phyloP scores from a whole-genome alignment of 1,139 yeast species.

The Yamadazyma sp. region DNA sequence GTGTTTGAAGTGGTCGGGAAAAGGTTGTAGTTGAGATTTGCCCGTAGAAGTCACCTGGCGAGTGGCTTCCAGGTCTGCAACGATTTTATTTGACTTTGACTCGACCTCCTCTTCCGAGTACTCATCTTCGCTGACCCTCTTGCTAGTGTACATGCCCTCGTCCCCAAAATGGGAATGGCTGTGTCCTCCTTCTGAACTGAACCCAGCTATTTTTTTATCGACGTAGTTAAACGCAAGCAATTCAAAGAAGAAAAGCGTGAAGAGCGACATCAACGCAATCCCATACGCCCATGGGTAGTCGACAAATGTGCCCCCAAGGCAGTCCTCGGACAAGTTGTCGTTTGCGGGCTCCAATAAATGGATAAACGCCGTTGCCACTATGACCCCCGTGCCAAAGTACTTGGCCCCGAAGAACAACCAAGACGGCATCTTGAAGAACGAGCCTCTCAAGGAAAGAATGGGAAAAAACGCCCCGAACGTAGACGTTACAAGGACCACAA shows the following conservation, averaged over 20 bases:
- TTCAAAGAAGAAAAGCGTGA: constrained; percentile 52
- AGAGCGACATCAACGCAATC: constrained; percentile 38
- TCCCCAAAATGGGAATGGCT: constrained; percentile 56
- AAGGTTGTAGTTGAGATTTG: constrained; percentile 17
- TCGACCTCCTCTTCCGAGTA: no score
- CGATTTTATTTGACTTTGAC: constrained; percentile 8
- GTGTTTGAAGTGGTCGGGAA: constrained; percentile 49
- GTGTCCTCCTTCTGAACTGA: constrained; percentile 18
- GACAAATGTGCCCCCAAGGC: constrained; percentile 35
- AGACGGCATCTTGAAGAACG: constrained; percentile 52
- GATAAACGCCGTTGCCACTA: constrained; percentile 84
- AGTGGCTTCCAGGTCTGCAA: constrained; percentile 24
- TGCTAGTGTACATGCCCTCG: constrained; percentile 29
- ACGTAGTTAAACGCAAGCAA: constrained; percentile 53
- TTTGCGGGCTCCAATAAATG: constrained; percentile 82
- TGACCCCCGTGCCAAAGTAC: constrained; percentile 91
- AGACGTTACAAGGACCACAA: constrained; percentile 63
- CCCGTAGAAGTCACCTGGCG: constrained; percentile 14
- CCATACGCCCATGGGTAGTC: constrained; percentile 46
- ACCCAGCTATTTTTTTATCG: constrained; percentile 38
- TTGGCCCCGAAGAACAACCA: constrained; percentile 72
- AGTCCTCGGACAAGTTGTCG: constrained; percentile 38
- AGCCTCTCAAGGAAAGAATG: constrained; percentile 48
- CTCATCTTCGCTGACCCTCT: constrained; percentile 21
- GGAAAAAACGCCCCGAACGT: constrained; percentile 63